Conservation (phyloP, 768 basidiomycete genomes). For the Collybia sordida region DNA sequence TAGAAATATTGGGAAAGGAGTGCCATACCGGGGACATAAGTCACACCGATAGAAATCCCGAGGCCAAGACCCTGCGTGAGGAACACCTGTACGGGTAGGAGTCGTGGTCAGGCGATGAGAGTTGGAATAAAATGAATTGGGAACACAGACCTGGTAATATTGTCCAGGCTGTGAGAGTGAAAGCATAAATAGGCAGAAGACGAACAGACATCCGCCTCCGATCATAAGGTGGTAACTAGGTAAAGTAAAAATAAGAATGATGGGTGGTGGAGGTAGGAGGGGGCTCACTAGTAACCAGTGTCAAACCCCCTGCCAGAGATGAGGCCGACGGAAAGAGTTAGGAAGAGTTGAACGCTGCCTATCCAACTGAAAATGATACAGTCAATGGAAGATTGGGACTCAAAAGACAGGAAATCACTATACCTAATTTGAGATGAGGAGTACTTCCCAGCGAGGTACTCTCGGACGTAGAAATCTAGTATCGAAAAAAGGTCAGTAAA, state of each 20-base stretch:
- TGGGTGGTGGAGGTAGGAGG: no score
- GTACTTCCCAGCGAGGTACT: constrained; percentile 28
- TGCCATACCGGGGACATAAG: constrained; percentile 45
- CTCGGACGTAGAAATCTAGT: constrained; percentile 40
- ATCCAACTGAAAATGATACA: constrained; percentile 30
- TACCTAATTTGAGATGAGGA: constrained; percentile 38
- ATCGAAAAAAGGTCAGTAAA: constrained; percentile 4
- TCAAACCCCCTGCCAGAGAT: constrained; percentile 50
- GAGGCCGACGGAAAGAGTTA: constrained; percentile 43
- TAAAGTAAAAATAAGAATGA: neutral
- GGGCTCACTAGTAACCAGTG: constrained; percentile 51
- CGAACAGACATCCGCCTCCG: constrained; percentile 42
- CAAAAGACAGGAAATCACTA: constrained; percentile 2
- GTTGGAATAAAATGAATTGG: neutral
- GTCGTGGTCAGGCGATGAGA: no score
- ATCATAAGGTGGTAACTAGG: constrained; percentile 45
- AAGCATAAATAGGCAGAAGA: constrained; percentile 46
- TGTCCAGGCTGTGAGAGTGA: constrained; percentile 38
- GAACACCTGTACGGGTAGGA: constrained; percentile 45
- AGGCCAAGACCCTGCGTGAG: constrained; percentile 45
- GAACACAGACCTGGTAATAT: constrained; percentile 34
- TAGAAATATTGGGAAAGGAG: constrained; percentile 37
- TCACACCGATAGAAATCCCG: constrained; percentile 50
- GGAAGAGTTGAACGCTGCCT: constrained; percentile 49
- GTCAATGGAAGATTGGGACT: constrained; percentile 4